phyloP scores from a whole-genome alignment of 148 eudicot genomes.

The Nepenthes gracilis region DNA sequence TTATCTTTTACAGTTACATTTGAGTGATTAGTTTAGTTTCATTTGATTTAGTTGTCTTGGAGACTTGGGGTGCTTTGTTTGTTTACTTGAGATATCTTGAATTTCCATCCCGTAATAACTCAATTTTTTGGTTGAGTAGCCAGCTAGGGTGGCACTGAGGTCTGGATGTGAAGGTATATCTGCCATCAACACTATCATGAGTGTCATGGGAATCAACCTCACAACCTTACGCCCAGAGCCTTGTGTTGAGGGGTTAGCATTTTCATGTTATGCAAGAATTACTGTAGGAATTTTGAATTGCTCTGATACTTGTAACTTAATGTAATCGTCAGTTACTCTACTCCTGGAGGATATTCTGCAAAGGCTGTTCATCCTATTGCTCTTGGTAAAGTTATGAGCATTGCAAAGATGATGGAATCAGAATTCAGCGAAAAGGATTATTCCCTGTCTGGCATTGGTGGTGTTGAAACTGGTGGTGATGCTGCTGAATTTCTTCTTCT shows the following conservation, averaged over 20 bases:
- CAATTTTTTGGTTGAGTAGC: slow-evolving; percentile 30
- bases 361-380: slow-evolving; percentile 99
- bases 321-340: slow-evolving; percentile 56
- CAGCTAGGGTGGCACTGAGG: slow-evolving; percentile 73
- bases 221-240: slow-evolving; percentile 92
- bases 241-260: slow-evolving; percentile 91
- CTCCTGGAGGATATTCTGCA: slow-evolving; percentile 93
- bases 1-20: too few relatives aligned
- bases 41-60: not conserved
- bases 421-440: slow-evolving; percentile 58
- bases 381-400: slow-evolving; percentile 95
- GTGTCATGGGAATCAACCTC: slow-evolving; percentile 98
- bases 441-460: slow-evolving; percentile 96
- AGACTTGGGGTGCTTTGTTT: not conserved
- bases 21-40: too few relatives aligned
- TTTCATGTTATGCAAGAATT: slow-evolving; percentile 3
- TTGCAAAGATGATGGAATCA: slow-evolving; percentile 89
- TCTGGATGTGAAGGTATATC: slow-evolving; percentile 93
- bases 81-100: too few relatives aligned
- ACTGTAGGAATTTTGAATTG: not conserved
- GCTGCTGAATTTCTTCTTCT: slow-evolving; percentile 99
- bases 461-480: slow-evolving; percentile 91
- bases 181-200: slow-evolving; percentile 91
- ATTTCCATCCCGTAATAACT: too few relatives aligned
- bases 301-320: not conserved